phyloP scores from a whole-genome alignment of 1,284 basidiomycete genomes.

The Schizophyllum amplum region DNA sequence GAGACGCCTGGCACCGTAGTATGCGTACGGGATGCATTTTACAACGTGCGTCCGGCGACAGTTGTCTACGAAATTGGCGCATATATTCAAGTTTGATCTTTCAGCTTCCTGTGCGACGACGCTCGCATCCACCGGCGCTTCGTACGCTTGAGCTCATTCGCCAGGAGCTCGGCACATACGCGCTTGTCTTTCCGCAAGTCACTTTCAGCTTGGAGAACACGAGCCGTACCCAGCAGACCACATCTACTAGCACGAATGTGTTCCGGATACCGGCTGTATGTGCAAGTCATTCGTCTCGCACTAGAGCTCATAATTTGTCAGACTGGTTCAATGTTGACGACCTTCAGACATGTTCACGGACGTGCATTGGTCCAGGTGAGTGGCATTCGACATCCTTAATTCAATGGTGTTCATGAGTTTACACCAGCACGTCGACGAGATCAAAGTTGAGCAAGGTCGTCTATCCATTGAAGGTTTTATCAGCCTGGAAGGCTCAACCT shows the following conservation, averaged over 20 bases:
- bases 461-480: slow-evolving; percentile 71
- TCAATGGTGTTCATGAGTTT: slow-evolving; percentile 4
- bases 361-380: slow-evolving; percentile 57
- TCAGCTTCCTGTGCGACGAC: slow-evolving; percentile 73
- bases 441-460: slow-evolving; percentile 41
- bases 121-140: slow-evolving; percentile 49
- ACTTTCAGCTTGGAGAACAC: slow-evolving; percentile 63
- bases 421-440: slow-evolving; percentile 57
- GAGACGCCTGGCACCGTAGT: slow-evolving; percentile 72
- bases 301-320: slow-evolving; percentile 18
- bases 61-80: slow-evolving; percentile 2
- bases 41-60: slow-evolving; percentile 51
- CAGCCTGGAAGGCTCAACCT: slow-evolving; percentile 64
- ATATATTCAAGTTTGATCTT: slow-evolving; percentile 1
- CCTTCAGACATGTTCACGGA: slow-evolving; percentile 65
- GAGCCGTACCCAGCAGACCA: slow-evolving; percentile 25
- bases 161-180: slow-evolving; percentile 62
- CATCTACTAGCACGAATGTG: slow-evolving; percentile 32
- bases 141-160: slow-evolving; percentile 60
- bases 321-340: slow-evolving; percentile 53
- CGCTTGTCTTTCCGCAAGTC: slow-evolving; percentile 64
- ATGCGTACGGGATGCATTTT: slow-evolving; percentile 78
- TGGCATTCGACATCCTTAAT: slow-evolving; percentile 8
- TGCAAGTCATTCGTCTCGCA: slow-evolving; percentile 4
- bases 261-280: slow-evolving; percentile 60